Conservation (phyloP, 1,139 yeast species). For the Fermentozyma sake region DNA sequence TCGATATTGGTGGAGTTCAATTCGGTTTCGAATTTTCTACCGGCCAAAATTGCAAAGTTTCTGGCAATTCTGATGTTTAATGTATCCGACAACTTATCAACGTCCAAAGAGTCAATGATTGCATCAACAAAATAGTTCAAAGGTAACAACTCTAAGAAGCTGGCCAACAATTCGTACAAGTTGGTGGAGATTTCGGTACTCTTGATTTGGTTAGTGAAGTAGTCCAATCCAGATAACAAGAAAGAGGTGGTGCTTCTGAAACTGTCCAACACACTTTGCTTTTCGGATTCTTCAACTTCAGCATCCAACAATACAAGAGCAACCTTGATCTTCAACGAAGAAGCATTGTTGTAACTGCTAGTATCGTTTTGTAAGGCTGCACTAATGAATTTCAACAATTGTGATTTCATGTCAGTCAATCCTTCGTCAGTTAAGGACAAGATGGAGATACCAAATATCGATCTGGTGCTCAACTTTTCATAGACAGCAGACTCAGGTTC, state of each 20-base stretch:
- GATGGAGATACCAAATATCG: constrained; percentile 62
- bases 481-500: constrained; percentile 37
- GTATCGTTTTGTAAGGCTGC: constrained; percentile 41
- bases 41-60: constrained; percentile 57
- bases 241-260: constrained; percentile 44
- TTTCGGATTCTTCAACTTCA: constrained; percentile 24
- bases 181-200: constrained; percentile 19
- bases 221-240: constrained; percentile 34
- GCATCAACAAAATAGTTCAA: constrained; percentile 67
- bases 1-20: constrained; percentile 37
- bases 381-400: constrained; percentile 51
- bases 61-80: constrained; percentile 38
- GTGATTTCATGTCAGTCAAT: constrained; percentile 44
- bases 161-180: constrained; percentile 50
- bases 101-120: constrained; percentile 51
- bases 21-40: constrained; percentile 66
- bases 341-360: constrained; percentile 30
- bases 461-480: constrained; percentile 43
- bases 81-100: constrained; percentile 35
- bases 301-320: constrained; percentile 52
- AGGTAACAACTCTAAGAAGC: constrained; percentile 68
- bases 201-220: constrained; percentile 16
- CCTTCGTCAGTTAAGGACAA: constrained; percentile 49
- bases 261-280: constrained; percentile 27
- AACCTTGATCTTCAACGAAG: constrained; percentile 52